Evolutionary conservation across 371 early-diverging fungal species (phyloP).

Genomic region (Actinomucor elegans): DNA sequence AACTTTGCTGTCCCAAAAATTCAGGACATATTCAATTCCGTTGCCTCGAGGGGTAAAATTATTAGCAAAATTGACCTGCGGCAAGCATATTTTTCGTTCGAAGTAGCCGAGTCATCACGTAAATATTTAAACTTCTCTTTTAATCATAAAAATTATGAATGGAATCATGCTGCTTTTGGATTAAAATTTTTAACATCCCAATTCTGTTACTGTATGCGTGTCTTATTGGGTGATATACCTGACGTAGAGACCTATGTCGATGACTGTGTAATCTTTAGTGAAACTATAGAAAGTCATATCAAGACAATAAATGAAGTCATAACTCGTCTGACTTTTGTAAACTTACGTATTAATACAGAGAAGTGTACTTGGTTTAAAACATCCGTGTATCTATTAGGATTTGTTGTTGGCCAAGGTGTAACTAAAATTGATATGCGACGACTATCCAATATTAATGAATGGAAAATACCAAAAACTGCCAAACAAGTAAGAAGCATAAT

Average conservation of each 20-base stretch:
- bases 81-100: background rate
- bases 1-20: slow-evolving; percentile 6
- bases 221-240: background rate
- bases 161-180: background rate
- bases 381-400: slow-evolving; percentile 3
- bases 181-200: background rate
- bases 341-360: background rate
- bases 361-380: background rate
- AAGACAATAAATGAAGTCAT: too few relatives aligned
- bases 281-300: background rate
- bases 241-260: background rate
- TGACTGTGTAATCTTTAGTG: background rate
- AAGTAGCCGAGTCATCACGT: background rate
- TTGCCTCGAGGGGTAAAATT: background rate
- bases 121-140: background rate
- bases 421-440: slow-evolving; percentile 9
- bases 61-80: background rate
- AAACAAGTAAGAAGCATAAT: slow-evolving; percentile 21
- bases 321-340: too few relatives aligned
- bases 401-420: slow-evolving; percentile 1
- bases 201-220: background rate
- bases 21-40: slow-evolving; percentile 1
- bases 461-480: slow-evolving; percentile 7
- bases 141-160: background rate
- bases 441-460: slow-evolving; percentile 12